Evolutionary conservation across 1,139 yeast species (phyloP).

Genomic region (Diutina rugosa): DNA sequence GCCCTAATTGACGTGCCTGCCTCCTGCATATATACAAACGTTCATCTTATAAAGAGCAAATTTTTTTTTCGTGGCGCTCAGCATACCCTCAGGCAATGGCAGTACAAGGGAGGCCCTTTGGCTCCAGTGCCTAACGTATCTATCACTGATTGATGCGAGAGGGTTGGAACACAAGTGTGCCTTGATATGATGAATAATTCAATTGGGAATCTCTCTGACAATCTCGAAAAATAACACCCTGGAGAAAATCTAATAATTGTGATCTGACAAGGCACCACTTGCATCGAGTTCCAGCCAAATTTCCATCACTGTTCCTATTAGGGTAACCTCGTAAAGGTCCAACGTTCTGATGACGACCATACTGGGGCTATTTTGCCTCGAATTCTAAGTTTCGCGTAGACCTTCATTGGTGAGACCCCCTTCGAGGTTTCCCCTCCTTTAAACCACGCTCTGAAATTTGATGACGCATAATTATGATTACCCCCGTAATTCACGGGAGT

Average conservation of each 20-base stretch:
- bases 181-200: constrained; percentile 15
- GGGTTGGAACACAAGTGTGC: neutral
- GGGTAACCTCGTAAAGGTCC: neutral
- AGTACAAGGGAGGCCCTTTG: neutral
- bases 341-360: too few species aligned
- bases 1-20: neutral
- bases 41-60: neutral
- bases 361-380: neutral
- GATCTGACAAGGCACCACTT: constrained; percentile 6
- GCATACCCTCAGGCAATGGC: neutral
- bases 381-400: neutral
- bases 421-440: neutral
- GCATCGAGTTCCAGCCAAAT: neutral
- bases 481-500: neutral
- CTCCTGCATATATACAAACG: neutral
- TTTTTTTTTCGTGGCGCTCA: neutral
- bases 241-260: constrained; percentile 17
- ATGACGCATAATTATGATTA: neutral
- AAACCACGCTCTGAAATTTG: neutral
- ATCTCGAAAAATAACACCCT: constrained; percentile 15
- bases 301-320: neutral
- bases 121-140: neutral
- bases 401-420: neutral
- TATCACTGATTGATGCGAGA: neutral
- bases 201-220: constrained; percentile 26